These are phyloP conservation scores for Metroxylon sagu DNA, from an alignment of 176 grass and related monocot genomes.

Conservation along the genomic window DNA sequence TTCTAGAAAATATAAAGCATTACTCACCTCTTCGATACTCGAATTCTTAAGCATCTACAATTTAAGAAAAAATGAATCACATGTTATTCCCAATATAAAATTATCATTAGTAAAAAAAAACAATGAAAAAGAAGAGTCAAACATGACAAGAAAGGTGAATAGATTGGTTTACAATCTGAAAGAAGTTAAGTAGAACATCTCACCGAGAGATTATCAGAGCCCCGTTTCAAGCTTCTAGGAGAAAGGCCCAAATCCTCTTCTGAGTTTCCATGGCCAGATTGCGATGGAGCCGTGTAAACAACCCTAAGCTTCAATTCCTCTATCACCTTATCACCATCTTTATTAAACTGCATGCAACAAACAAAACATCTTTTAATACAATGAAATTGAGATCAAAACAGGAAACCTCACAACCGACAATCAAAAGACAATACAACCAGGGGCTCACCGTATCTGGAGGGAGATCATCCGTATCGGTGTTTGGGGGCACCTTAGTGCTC, in stretches of 20 bases:
- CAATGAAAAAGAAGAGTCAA: slow-evolving; percentile 24
- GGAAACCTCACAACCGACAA: too few relatives aligned
- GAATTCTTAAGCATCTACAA: slow-evolving; percentile 79
- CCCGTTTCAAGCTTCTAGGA: slow-evolving; percentile 25
- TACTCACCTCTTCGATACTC: slow-evolving; percentile 64
- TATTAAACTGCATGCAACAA: slow-evolving; percentile 71
- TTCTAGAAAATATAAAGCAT: not conserved
- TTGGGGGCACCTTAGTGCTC: slow-evolving; percentile 71
- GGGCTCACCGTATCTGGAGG: slow-evolving; percentile 64
- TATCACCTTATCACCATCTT: slow-evolving; percentile 72
- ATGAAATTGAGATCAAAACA: not conserved
- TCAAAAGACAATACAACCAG: not conserved
- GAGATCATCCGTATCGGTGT: slow-evolving; percentile 72
- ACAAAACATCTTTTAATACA: slow-evolving; percentile 1
- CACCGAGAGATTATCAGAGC: slow-evolving; percentile 55
- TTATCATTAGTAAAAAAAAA: too few relatives aligned
- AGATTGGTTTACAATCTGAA: slow-evolving; percentile 6
- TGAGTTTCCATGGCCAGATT: slow-evolving; percentile 20
- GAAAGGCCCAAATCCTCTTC: slow-evolving; percentile 53
- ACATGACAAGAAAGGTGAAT: slow-evolving; percentile 6
- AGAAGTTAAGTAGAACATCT: slow-evolving; percentile 11
- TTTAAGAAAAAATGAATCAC: not conserved
- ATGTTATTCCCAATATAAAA: too few relatives aligned
- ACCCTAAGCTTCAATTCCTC: slow-evolving; percentile 95
- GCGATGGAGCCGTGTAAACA: slow-evolving; percentile 43